These are phyloP conservation scores for Selaginella moellendorffii DNA, from an alignment of 75 land plant genomes.

Conservation along the genomic window DNA sequence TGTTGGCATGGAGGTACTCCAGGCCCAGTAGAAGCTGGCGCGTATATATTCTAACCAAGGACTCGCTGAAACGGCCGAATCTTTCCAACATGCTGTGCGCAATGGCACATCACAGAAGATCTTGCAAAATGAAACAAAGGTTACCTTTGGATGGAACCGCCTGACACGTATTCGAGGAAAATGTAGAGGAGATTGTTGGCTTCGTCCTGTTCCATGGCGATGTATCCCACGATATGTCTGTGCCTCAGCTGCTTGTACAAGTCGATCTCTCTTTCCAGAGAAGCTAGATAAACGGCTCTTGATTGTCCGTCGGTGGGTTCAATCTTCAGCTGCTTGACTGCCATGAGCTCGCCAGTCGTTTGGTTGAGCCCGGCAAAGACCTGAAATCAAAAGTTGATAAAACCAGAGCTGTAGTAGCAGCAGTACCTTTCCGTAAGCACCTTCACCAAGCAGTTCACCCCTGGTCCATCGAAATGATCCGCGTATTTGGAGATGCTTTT, in stretches of 20 bases:
- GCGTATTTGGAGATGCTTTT: neutral
- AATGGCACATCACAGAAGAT: too few species aligned
- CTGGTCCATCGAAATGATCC: constrained; percentile 16
- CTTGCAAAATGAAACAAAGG: too few species aligned
- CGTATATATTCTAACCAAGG: constrained; percentile 24
- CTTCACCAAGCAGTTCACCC: constrained; percentile 31
- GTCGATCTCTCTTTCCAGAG: constrained; percentile 22
- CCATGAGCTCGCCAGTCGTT: constrained; percentile 32
- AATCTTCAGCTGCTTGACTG: constrained; percentile 29
- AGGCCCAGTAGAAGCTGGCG: constrained; percentile 29
- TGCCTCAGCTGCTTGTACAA: constrained; percentile 32
- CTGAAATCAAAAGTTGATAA: constrained; percentile 12
- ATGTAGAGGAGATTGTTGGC: constrained; percentile 19
- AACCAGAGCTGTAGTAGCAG: neutral
- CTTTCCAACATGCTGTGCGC: constrained; percentile 36
- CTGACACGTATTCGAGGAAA: constrained; percentile 35
- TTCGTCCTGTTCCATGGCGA: constrained; percentile 28
- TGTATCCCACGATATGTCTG: constrained; percentile 33
- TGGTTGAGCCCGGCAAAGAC: constrained; percentile 33
- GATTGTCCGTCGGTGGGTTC: constrained; percentile 18
- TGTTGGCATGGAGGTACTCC: constrained; percentile 28
- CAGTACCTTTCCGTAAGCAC: constrained; percentile 32
- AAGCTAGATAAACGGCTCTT: constrained; percentile 18
- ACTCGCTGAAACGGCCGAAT: constrained; percentile 29
- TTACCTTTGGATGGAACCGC: constrained; percentile 36